Base-by-base conservation (phyloP, 2,329 filamentous ascomycete species). In the Nannizzia gypsea region DNA sequence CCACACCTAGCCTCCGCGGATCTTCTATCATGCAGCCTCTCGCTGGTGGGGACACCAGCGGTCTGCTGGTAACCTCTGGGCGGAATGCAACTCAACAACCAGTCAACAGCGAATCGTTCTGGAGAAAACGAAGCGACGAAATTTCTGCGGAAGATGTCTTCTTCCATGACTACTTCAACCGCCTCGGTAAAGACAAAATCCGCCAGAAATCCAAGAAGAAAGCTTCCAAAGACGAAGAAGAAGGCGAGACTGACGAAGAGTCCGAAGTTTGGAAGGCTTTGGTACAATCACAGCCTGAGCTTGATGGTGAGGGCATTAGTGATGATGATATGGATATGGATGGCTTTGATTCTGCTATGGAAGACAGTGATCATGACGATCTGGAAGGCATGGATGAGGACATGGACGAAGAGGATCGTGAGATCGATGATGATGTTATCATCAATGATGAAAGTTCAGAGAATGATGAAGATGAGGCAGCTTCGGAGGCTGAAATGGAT, bases 1-100 rank as follows among this genome's bases (percentile, higher is more conserved):
- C 72, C 5, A 66, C 84, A 3, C 81, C 81, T 15, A 71, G 74
- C 20, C 79, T 83, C 31, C 88, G 89, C 64, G 95, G 95, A 56
- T 81, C 83, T 28, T 96, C 90, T 26, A 95, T 99, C 73, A 99
- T 99, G 93, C 93, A 99, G 73, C 93, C 95, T 42, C 83, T 96
- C 68, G 81, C 82, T 58, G 83, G 84, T 56, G 80, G 79, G 11
- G 82, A 83, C 59, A 79, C 79, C 3, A 78, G 78, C 31, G 82
- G 83, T 58, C 77, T 86, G 34, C 76, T 89, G 59, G 77, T 89
- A 61, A 80, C 80, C 58, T 75, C 81, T 38, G 62, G 81, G 81
- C 64, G 82, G 79, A 67, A 80, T 78, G 63, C 81, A 77, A 46
- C 80, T 79, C 56, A 83, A 76, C 70, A 84, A 78, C 81, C 85